These are phyloP conservation scores for Lasiodiplodia gonubiensis DNA, from an alignment of 2,329 filamentous ascomycete genomes.

Conservation along the genomic window DNA sequence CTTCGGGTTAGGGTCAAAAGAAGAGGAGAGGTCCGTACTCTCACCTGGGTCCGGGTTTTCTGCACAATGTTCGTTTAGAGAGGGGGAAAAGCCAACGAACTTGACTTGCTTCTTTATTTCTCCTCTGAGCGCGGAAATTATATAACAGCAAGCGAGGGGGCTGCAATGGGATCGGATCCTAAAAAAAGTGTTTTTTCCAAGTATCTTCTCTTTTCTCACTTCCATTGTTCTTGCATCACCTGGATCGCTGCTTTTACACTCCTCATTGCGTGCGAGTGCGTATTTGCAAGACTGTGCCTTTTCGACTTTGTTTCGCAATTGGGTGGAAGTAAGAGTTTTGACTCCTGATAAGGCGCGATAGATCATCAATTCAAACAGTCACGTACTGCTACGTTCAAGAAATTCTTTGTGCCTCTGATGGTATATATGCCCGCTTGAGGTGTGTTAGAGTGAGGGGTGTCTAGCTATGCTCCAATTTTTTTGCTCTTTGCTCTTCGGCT, in stretches of 20 bases:
- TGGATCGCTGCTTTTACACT: background rate
- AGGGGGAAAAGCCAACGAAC: slow-evolving; percentile 12
- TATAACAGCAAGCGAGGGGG: slow-evolving; percentile 11
- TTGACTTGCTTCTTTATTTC: slow-evolving; percentile 15
- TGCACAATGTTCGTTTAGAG: slow-evolving; percentile 14
- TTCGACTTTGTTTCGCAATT: background rate
- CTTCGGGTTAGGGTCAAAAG: slow-evolving; percentile 17
- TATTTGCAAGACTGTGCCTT: background rate
- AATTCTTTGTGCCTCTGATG: too few species aligned
- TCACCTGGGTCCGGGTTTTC: slow-evolving; percentile 22
- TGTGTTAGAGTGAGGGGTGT: too few species aligned
- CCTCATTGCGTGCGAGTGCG: background rate
- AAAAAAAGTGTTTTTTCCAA: slow-evolving; percentile 19
- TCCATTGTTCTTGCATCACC: background rate
- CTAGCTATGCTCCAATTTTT: too few species aligned
- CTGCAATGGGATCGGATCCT: slow-evolving; percentile 27
- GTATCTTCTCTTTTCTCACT: background rate
- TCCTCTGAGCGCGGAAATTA: slow-evolving; percentile 12
- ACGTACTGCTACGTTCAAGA: too few species aligned
- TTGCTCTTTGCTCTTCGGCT: too few species aligned
- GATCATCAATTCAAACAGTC: slow-evolving; percentile 2
- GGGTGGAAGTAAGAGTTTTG: background rate
- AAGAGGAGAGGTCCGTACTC: slow-evolving; percentile 15
- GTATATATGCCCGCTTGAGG: too few species aligned
- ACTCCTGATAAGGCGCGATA: background rate